Conservation (phyloP, 208 protist genomes). For the Crithidia expoeki region DNA sequence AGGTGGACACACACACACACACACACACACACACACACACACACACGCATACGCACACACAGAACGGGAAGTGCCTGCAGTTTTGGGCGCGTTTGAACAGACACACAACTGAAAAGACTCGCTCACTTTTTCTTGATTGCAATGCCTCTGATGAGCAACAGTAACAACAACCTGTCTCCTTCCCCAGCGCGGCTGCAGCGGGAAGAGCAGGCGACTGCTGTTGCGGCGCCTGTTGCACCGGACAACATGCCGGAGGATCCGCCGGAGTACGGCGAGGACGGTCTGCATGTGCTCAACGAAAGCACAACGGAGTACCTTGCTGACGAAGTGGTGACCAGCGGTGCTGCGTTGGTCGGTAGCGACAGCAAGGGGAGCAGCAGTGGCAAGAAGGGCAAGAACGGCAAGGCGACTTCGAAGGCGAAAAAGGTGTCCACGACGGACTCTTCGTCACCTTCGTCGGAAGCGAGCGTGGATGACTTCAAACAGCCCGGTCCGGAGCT, state of each 20-base stretch:
- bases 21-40: too few relatives aligned
- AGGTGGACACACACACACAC: too few relatives aligned
- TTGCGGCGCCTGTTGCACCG: background rate
- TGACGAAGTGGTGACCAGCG: conserved; percentile 5
- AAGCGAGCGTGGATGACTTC: conserved; percentile 5
- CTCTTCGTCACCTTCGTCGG: background rate
- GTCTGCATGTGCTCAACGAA: conserved; percentile 37
- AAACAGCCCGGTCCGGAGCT: conserved; percentile 5
- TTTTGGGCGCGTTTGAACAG: too few relatives aligned
- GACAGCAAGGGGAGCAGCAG: too few relatives aligned
- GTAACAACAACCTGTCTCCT: background rate
- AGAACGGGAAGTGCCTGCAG: too few relatives aligned
- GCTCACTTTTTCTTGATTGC: too few relatives aligned
- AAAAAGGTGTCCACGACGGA: conserved; percentile 4
- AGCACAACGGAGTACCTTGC: conserved; percentile 19
- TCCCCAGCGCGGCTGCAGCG: background rate
- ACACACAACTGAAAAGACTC: too few relatives aligned
- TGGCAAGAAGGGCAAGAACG: background rate
- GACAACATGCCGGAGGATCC: conserved; percentile 42
- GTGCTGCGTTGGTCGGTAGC: too few relatives aligned
- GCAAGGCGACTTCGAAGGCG: background rate
- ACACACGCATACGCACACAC: too few relatives aligned
- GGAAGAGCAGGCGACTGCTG: background rate
- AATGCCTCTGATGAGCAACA: too few relatives aligned
- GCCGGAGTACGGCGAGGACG: conserved; percentile 46